Percentiles rank a stretch among this genome's conserved stretches.
Conservation (phyloP, 306 rosid genomes). For the Rosa multiflora region DNA sequence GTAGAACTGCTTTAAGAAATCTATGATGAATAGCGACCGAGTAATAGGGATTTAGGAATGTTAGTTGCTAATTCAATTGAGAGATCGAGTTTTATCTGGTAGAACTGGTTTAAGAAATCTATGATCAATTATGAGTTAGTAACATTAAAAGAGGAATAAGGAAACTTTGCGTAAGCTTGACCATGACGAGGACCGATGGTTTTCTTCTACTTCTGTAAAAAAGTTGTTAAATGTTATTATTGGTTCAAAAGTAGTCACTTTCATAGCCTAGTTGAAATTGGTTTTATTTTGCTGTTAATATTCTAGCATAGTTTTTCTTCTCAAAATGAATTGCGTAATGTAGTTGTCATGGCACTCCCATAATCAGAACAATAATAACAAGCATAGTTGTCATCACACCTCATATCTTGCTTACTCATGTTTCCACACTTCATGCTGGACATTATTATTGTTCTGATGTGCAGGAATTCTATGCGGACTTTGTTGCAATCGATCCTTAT, state of each 20-base stretch:
- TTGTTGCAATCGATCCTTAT: conserved; percentile 79
- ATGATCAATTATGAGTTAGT: background rate
- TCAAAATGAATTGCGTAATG: background rate
- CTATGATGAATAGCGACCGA: background rate
- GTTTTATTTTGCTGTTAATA: background rate
- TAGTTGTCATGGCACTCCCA: background rate
- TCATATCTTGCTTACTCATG: conserved; percentile 19
- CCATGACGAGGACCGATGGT: background rate
- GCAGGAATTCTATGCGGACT: conserved; percentile 94
- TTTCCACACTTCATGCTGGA: conserved; percentile 29
- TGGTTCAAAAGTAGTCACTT: background rate
- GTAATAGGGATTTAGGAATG: background rate
- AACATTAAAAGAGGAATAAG: background rate
- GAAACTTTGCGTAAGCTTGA: background rate
- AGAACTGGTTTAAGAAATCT: background rate
- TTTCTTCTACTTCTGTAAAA: background rate
- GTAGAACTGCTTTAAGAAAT: background rate
- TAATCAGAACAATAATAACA: background rate
- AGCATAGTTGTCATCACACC: background rate
- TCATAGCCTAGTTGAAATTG: background rate
- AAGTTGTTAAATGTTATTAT: background rate
- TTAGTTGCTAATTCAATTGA: background rate
- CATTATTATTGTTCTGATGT: conserved; percentile 32
- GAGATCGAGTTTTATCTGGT: background rate
- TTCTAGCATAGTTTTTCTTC: background rate